These are phyloP conservation scores for Fonsecaea erecta DNA, from an alignment of 2,329 filamentous ascomycete species.

Conservation along the genomic window DNA sequence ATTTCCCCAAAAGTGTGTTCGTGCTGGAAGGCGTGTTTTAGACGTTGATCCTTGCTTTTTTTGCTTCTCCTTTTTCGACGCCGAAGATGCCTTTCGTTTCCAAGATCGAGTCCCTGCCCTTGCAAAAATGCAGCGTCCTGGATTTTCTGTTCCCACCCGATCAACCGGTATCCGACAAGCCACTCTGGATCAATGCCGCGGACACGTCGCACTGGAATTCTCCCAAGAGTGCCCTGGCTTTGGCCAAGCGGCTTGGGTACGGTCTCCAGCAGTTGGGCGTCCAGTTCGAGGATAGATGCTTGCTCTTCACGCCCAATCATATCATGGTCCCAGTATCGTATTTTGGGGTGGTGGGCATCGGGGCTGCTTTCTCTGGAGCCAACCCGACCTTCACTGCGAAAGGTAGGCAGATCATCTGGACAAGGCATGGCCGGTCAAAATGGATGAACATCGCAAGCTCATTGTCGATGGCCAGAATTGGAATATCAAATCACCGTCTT, in stretches of 20 bases:
- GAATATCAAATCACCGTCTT: constrained; percentile 64
- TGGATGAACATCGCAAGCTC: neutral
- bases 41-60: neutral
- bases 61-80: neutral
- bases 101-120: constrained; percentile 59
- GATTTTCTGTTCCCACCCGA: constrained; percentile 29
- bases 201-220: constrained; percentile 53
- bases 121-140: constrained; percentile 29
- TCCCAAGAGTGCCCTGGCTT: constrained; percentile 54
- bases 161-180: constrained; percentile 42
- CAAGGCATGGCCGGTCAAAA: neutral
- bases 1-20: neutral
- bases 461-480: constrained; percentile 55
- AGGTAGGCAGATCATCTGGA: neutral
- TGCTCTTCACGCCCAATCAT: constrained; percentile 68
- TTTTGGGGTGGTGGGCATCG: constrained; percentile 59
- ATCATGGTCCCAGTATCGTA: constrained; percentile 70
- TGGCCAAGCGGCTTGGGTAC: constrained; percentile 57
- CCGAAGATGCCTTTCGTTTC: neutral
- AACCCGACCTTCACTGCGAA: constrained; percentile 68
- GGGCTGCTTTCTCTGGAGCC: constrained; percentile 64
- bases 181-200: constrained; percentile 60
- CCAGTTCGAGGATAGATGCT: constrained; percentile 58
- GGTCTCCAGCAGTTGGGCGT: constrained; percentile 56
- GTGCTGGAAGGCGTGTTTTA: neutral